Base-by-base conservation (phyloP, 441 rosid species). In the Populus hybrid region DNA sequence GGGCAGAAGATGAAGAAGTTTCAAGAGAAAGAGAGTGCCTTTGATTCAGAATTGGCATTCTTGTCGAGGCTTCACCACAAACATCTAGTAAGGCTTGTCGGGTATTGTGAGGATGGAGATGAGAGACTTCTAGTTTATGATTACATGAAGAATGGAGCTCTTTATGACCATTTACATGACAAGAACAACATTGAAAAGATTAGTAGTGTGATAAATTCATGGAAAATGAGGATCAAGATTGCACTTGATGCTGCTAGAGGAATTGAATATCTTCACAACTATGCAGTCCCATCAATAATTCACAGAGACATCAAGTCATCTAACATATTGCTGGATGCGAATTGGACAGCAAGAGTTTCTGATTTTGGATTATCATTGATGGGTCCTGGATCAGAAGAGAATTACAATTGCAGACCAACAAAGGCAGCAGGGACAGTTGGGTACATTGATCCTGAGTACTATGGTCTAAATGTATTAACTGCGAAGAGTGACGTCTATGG, bases 221-320 rank as follows among this genome's bases (percentile, higher is more conserved):
- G 99, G 99, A 91, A 89, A 83, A 83, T 87, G 83, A 84, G 99
- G 87, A 91, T 95, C 85, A 91, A 84, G 81, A 88, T 95, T 28
- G 95, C 93, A 0, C 82, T 95, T 69, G 97, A 93, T 53, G 97
- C 99, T 2, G 91, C 98, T 11, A 86, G 98, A 80, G 99, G 99
- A 65, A 90, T 95, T 35, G 97, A 95, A 71, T 93, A 95, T 84
- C 93, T 95, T 63, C 99, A 95, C 82, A 89, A 84, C 69, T 93
- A 95, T 45, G 99, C 98, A 1, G 98, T 93, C 16, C 99, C 99
- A 0, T 79, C 98, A 0, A 89, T 95, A 67, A 93, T 95, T 61
- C 99, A 95, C 31, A 81, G 99, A 31, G 99, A 93, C 71, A 93
- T 95, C n/a, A 95, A 93, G 84, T 95, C 99, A 0, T 95, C 99